A percentile compares a stretch with the other conserved stretches of the same genome.
phyloP scores from a whole-genome alignment of 2,329 filamentous ascomycete genomes.

The Penicillium sp. region DNA sequence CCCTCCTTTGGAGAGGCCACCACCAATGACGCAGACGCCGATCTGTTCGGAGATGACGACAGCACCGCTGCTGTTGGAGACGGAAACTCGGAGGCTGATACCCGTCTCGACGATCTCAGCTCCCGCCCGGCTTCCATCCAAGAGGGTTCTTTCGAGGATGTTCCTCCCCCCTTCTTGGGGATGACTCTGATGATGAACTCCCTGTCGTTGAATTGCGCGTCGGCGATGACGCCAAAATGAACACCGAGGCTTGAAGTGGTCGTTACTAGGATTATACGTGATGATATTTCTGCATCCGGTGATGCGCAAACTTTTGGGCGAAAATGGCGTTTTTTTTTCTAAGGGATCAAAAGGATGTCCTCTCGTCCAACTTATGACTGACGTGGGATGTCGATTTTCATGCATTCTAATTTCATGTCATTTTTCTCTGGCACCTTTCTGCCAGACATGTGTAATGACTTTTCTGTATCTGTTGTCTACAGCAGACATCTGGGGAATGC shows the following conservation, averaged over 20 bases:
- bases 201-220: slow-evolving; percentile 44
- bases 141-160: slow-evolving; percentile 30
- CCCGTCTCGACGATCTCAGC: slow-evolving; percentile 30
- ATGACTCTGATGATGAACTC: slow-evolving; percentile 38
- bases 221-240: slow-evolving; percentile 33
- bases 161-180: slow-evolving; percentile 31
- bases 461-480: neutral
- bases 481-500: neutral
- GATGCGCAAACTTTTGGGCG: neutral
- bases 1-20: slow-evolving; percentile 28
- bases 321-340: neutral
- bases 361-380: neutral
- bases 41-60: slow-evolving; percentile 37
- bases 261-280: neutral
- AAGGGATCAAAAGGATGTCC: neutral
- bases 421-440: neutral
- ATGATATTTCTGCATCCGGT: neutral
- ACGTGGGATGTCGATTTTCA: neutral
- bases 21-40: slow-evolving; percentile 30
- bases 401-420: neutral
- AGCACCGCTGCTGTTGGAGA: slow-evolving; percentile 43
- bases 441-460: neutral
- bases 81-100: slow-evolving; percentile 34
- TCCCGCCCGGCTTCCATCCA: slow-evolving; percentile 27
- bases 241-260: slow-evolving; percentile 17